Conservation (phyloP, 208 protist genomes). For the Strigomonas culicis region DNA sequence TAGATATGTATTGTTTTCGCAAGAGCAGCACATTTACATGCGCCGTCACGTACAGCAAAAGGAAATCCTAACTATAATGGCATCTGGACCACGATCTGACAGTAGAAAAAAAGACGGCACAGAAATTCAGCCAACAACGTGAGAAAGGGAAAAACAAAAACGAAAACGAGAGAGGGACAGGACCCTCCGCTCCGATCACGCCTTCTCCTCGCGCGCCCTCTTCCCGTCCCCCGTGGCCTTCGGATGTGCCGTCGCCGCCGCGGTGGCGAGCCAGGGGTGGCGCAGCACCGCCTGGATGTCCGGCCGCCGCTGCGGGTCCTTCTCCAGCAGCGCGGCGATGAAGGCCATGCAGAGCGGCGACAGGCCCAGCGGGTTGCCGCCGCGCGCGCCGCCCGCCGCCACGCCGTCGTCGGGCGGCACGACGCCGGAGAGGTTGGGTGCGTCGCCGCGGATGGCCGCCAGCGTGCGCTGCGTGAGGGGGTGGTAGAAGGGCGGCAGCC, state of each 20-base stretch:
- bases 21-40: background rate
- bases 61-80: too few species aligned
- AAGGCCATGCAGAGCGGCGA: conserved; percentile 31
- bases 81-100: too few species aligned
- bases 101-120: too few species aligned
- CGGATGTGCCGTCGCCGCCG: too few species aligned
- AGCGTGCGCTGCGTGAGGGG: conserved; percentile 46
- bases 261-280: conserved; percentile 78
- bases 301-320: conserved; percentile 50
- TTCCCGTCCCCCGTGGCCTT: too few species aligned
- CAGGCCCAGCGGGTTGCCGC: conserved; percentile 10
- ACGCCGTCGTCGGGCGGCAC: background rate
- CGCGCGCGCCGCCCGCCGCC: too few species aligned
- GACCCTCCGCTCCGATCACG: too few species aligned
- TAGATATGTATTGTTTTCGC: background rate
- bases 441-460: conserved; percentile 41
- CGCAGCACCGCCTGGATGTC: conserved; percentile 51
- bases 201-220: too few species aligned
- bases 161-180: too few species aligned
- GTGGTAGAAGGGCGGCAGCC: conserved; percentile 69
- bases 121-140: too few species aligned
- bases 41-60: background rate
- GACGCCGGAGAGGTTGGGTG: conserved; percentile 26
- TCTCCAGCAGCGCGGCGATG: conserved; percentile 50
- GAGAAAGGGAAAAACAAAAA: too few species aligned